Conservation (phyloP, 2,329 filamentous ascomycete species). For the Orbilia ellipsospora region DNA sequence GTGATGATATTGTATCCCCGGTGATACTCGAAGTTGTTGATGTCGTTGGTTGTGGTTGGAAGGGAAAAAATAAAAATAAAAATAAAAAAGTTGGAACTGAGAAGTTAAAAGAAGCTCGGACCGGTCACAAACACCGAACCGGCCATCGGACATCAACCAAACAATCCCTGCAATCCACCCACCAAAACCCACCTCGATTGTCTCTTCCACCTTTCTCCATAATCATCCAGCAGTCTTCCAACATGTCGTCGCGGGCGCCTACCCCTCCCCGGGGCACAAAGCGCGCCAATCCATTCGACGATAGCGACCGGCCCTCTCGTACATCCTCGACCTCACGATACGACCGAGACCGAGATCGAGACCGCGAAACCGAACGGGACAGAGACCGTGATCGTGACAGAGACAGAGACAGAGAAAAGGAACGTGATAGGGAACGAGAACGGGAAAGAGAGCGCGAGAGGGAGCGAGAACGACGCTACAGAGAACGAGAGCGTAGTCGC, state of each 20-base stretch:
- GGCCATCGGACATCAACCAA: not conserved
- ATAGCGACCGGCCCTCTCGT: slow-evolving; percentile 52
- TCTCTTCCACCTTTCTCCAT: not conserved
- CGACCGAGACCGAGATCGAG: slow-evolving; percentile 41
- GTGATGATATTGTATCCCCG: not conserved
- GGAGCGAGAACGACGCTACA: slow-evolving; percentile 27
- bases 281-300: slow-evolving; percentile 51
- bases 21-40: not conserved
- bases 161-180: slow-evolving; percentile 9
- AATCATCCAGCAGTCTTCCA: not conserved
- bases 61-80: slow-evolving; percentile 4
- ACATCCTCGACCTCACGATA: slow-evolving; percentile 48
- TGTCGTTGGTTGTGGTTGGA: not conserved
- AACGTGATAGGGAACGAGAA: slow-evolving; percentile 25
- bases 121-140: not conserved
- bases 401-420: slow-evolving; percentile 43
- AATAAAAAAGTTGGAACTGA: too few species aligned
- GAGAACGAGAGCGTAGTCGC: slow-evolving; percentile 44
- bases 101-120: too few species aligned
- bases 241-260: slow-evolving; percentile 48
- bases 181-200: slow-evolving; percentile 16
- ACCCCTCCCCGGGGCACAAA: slow-evolving; percentile 52
- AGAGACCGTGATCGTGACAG: slow-evolving; percentile 39
- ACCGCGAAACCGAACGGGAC: slow-evolving; percentile 29
- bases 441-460: slow-evolving; percentile 37